Conservation (phyloP, 257 asterid species). For the Ehretia macrophylla region DNA sequence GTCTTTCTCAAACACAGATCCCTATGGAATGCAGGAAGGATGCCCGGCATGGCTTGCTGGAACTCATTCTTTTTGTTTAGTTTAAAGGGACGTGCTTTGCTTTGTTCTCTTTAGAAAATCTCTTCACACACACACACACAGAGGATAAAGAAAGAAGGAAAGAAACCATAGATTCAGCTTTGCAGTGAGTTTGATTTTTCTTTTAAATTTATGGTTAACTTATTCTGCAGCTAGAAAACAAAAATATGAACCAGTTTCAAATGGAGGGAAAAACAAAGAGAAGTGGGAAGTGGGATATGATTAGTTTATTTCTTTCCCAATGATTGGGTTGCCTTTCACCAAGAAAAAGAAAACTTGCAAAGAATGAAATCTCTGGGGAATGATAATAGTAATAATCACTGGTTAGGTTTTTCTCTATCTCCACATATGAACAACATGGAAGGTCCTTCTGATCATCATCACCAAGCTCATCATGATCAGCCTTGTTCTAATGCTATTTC, state of each 20-base stretch:
- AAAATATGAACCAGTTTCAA: constrained; percentile 29
- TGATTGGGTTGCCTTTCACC: constrained; percentile 56
- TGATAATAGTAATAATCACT: constrained; percentile 35
- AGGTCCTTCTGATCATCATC: constrained; percentile 28
- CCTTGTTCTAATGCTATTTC: constrained; percentile 33
- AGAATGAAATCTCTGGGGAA: constrained; percentile 19
- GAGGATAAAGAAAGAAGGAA: constrained; percentile 15
- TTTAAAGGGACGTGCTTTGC: constrained; percentile 46
- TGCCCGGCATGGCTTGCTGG: constrained; percentile 81
- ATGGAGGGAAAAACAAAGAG: constrained; percentile 23
- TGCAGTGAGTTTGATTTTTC: constrained; percentile 26
- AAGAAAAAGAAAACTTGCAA: constrained; percentile 8
- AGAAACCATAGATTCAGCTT: constrained; percentile 31
- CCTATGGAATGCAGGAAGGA: constrained; percentile 81
- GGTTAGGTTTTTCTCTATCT: constrained; percentile 90
- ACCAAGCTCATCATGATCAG: constrained; percentile 20
- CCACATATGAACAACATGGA: constrained; percentile 56
- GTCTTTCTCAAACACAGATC: constrained; percentile 96
- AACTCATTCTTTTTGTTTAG: constrained; percentile 94
- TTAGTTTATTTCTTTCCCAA: constrained; percentile 60
- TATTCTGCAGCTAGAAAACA: constrained; percentile 64
- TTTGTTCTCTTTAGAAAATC: constrained; percentile 55
- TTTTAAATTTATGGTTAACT: constrained; percentile 34
- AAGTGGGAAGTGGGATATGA: constrained; percentile 28
- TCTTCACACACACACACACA: constrained; percentile 34